phyloP scores from a whole-genome alignment of 768 basidiomycete genomes.

The Leccinum subtestaceum region DNA sequence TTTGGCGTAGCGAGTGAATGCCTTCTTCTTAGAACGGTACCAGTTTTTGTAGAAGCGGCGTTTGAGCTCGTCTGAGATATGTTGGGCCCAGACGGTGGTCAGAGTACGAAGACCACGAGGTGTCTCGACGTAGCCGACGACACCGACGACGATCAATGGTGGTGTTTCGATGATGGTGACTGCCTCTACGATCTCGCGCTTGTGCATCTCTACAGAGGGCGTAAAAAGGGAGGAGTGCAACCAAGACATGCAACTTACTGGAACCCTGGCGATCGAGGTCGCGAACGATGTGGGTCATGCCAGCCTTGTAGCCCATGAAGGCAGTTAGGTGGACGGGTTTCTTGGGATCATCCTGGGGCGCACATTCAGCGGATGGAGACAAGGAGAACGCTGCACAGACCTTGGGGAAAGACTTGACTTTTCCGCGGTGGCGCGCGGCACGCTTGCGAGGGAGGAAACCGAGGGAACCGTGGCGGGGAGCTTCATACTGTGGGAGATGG shows the following conservation, averaged over 20 bases:
- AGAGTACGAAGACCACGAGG: constrained; percentile 98
- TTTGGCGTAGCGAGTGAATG: constrained; percentile 99
- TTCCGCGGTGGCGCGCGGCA: constrained; percentile 94
- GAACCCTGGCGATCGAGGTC: constrained; percentile 99
- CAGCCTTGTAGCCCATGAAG: constrained; percentile 99
- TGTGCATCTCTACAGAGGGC: constrained; percentile 88
- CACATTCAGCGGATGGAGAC: constrained; percentile 6
- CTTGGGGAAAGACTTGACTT: constrained; percentile 99
- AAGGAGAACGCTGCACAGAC: constrained; percentile 41
- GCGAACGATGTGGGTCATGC: constrained; percentile 99
- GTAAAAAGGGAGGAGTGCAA: neutral
- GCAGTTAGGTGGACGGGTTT: constrained; percentile 99
- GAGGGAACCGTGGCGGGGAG: constrained; percentile 96
- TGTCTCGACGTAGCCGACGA: constrained; percentile 99
- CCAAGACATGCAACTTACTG: constrained; percentile 57
- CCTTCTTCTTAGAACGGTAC: constrained; percentile 99
- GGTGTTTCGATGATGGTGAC: constrained; percentile 96
- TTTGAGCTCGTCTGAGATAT: constrained; percentile 96
- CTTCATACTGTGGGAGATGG: constrained; percentile 74
- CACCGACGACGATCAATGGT: constrained; percentile 94
- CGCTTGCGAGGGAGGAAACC: constrained; percentile 97
- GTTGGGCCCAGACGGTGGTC: constrained; percentile 98
- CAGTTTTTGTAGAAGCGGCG: constrained; percentile 99
- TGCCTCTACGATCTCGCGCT: constrained; percentile 98
- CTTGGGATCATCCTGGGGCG: constrained; percentile 91